phyloP scores from a whole-genome alignment of 2,329 filamentous ascomycete species.

The Alternaria gaisen region DNA sequence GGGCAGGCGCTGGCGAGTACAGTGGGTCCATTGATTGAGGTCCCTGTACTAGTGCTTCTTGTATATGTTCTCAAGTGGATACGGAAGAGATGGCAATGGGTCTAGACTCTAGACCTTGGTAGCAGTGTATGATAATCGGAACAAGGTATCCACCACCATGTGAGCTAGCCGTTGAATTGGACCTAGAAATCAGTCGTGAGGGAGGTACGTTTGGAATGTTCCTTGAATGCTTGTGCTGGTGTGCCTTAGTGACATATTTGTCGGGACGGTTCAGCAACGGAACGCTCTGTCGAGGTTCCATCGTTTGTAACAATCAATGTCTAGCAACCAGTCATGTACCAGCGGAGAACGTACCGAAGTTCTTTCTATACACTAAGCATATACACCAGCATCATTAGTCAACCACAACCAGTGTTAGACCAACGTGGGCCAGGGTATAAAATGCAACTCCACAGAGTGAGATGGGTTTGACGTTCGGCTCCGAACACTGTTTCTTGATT shows the following conservation, averaged over 20 bases:
- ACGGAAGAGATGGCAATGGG: slow-evolving; percentile 64
- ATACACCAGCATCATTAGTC: slow-evolving; percentile 7
- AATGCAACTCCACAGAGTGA: slow-evolving; percentile 8
- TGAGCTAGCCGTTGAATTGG: neutral
- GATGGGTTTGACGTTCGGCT: slow-evolving; percentile 8
- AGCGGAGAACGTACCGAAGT: slow-evolving; percentile 10
- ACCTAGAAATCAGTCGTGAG: neutral
- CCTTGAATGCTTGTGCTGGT: slow-evolving; percentile 5
- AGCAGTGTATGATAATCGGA: slow-evolving; percentile 1
- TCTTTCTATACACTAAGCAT: slow-evolving; percentile 4
- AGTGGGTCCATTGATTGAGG: slow-evolving; percentile 85
- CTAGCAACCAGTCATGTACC: neutral
- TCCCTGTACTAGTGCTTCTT: slow-evolving; percentile 79
- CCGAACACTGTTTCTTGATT: slow-evolving; percentile 1
- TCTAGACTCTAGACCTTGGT: slow-evolving; percentile 35
- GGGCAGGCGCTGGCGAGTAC: slow-evolving; percentile 84
- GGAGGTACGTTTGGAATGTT: slow-evolving; percentile 5
- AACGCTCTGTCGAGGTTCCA: neutral
- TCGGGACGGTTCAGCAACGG: neutral
- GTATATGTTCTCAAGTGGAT: slow-evolving; percentile 77
- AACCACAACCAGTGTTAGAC: slow-evolving; percentile 7
- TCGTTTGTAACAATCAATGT: neutral
- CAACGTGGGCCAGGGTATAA: slow-evolving; percentile 8
- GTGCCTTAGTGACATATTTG: neutral
- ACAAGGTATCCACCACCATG: neutral